Evolutionary conservation across 1,139 yeast species (phyloP).

Genomic region (Spathaspora jeffriesii): DNA sequence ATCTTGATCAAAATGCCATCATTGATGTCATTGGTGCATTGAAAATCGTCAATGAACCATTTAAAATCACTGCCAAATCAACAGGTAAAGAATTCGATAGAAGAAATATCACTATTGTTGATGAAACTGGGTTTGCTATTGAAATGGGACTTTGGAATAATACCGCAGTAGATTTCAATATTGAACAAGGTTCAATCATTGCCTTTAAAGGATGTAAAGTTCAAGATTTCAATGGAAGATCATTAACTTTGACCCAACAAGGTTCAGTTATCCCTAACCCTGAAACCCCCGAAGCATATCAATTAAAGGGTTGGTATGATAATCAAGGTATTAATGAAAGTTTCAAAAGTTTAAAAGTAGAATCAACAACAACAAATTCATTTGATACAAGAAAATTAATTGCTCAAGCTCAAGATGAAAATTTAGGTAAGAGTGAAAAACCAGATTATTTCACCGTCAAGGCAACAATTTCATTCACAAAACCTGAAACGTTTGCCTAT

Average conservation of each 20-base stretch:
- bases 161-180: constrained; percentile 72
- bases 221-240: constrained; percentile 86
- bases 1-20: constrained; percentile 67
- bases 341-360: constrained; percentile 62
- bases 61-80: constrained; percentile 87
- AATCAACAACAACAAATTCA: constrained; percentile 26
- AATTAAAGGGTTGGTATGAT: constrained; percentile 95
- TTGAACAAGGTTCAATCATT: constrained; percentile 81
- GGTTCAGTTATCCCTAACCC: constrained; percentile 82
- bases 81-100: constrained; percentile 90
- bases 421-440: constrained; percentile 70
- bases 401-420: constrained; percentile 64
- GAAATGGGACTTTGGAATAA: constrained; percentile 91
- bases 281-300: constrained; percentile 84
- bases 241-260: constrained; percentile 77
- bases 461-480: constrained; percentile 72
- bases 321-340: constrained; percentile 65
- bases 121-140: constrained; percentile 76
- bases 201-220: constrained; percentile 93
- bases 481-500: constrained; percentile 77
- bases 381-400: constrained; percentile 62
- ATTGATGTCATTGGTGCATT: constrained; percentile 89
- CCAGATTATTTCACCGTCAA: constrained; percentile 79
- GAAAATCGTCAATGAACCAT: constrained; percentile 71
- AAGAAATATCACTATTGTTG: constrained; percentile 86